Conservation (phyloP, 192 early-diverging fungal genomes). For the Gigaspora rosea region DNA sequence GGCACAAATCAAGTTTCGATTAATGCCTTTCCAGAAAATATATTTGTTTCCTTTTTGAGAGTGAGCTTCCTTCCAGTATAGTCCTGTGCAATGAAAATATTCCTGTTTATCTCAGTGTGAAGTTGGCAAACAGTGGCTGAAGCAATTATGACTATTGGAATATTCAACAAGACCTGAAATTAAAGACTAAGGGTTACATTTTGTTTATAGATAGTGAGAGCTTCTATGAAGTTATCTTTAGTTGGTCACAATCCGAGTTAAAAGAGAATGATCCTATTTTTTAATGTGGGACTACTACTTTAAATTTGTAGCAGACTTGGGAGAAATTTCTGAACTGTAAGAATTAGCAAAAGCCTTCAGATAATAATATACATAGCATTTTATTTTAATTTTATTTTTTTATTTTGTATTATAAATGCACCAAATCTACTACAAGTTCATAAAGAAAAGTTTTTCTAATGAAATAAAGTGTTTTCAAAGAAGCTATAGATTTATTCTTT, state of each 20-base stretch:
- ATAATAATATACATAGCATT: too few species aligned
- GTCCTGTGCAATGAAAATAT: neutral
- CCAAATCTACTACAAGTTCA: too few species aligned
- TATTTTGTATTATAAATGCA: too few species aligned
- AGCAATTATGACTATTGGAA: neutral
- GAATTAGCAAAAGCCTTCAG: too few species aligned
- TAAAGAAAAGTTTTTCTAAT: too few species aligned
- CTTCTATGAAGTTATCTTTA: neutral
- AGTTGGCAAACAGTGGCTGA: neutral
- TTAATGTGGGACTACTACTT: neutral
- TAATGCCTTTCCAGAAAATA: neutral
- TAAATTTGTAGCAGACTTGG: neutral
- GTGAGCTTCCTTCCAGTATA: neutral
- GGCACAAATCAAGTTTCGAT: neutral
- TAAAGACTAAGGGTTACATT: neutral
- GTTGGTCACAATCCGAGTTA: neutral
- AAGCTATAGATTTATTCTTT: too few species aligned
- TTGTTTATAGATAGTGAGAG: neutral
- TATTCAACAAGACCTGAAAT: neutral
- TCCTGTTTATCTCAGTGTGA: neutral
- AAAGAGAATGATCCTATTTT: neutral
- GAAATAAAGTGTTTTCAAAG: too few species aligned
- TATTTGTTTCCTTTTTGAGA: conserved; percentile 7
- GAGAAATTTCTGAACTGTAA: neutral
- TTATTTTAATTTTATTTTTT: too few species aligned